Percentiles rank a stretch among this genome's conserved stretches.
Evolutionary conservation across 805 yeast genomes (phyloP).

Genomic region (Schwanniomyces occidentalis): DNA sequence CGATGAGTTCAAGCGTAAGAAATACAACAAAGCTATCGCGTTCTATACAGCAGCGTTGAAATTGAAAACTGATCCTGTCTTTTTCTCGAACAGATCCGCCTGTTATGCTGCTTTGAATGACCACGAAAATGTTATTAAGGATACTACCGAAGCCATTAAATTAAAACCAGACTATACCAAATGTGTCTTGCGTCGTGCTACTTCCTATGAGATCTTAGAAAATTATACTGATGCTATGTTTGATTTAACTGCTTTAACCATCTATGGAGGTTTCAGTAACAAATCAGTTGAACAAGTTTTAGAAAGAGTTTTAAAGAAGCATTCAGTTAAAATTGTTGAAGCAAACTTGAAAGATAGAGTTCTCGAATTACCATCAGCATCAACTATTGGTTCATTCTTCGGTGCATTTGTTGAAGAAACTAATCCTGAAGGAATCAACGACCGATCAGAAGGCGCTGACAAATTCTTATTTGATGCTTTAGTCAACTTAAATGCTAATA

Average conservation of each 20-base stretch:
- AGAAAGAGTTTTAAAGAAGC: slow-evolving; percentile 83
- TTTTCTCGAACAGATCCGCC: slow-evolving; percentile 94
- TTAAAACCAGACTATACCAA: slow-evolving; percentile 89
- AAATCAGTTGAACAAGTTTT: slow-evolving; percentile 75
- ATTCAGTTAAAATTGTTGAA: slow-evolving; percentile 71
- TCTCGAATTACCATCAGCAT: slow-evolving; percentile 72
- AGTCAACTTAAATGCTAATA: slow-evolving; percentile 49
- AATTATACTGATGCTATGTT: slow-evolving; percentile 81
- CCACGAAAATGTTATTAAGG: slow-evolving; percentile 81
- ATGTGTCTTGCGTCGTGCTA: slow-evolving; percentile 90
- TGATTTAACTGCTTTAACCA: slow-evolving; percentile 86
- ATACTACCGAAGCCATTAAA: slow-evolving; percentile 81
- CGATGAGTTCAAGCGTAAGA: slow-evolving; percentile 65
- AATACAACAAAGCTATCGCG: slow-evolving; percentile 73
- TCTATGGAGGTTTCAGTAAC: slow-evolving; percentile 81
- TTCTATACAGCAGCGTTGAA: slow-evolving; percentile 77
- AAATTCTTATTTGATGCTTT: slow-evolving; percentile 66
- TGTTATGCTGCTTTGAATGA: slow-evolving; percentile 83
- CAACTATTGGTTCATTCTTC: slow-evolving; percentile 82
- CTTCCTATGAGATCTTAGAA: slow-evolving; percentile 82
- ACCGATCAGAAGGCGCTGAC: slow-evolving; percentile 61
- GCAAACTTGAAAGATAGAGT: slow-evolving; percentile 52
- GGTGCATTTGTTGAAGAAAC: slow-evolving; percentile 73
- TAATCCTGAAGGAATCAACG: slow-evolving; percentile 48
- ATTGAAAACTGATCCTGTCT: slow-evolving; percentile 81